These are phyloP conservation scores for Alternaria ethzedia DNA, from an alignment of 2,329 filamentous ascomycete genomes.

Conservation along the genomic window DNA sequence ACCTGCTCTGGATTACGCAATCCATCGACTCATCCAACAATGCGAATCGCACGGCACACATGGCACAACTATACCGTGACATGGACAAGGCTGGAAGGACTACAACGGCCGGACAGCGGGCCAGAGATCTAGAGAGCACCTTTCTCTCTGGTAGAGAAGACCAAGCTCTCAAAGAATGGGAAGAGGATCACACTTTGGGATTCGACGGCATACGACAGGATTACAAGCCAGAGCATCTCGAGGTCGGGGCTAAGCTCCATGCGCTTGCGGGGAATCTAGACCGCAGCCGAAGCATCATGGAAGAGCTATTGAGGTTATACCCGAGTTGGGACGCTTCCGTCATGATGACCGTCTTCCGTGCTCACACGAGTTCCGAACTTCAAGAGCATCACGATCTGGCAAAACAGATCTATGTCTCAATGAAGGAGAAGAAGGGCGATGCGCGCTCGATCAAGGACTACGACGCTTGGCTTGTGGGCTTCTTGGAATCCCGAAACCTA, in stretches of 20 bases:
- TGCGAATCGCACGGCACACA: conserved; percentile 19
- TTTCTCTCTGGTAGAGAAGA: conserved; percentile 35
- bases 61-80: conserved; percentile 37
- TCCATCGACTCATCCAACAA: conserved; percentile 17
- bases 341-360: conserved; percentile 72
- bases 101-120: conserved; percentile 27
- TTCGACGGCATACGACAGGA: conserved; percentile 26
- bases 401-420: conserved; percentile 52
- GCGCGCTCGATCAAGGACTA: conserved; percentile 76
- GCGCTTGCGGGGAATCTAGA: conserved; percentile 64
- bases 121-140: conserved; percentile 34
- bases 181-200: conserved; percentile 23
- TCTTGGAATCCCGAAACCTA: conserved; percentile 69
- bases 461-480: conserved; percentile 73
- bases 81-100: conserved; percentile 26
- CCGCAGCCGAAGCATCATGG: conserved; percentile 63
- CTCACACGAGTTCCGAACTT: conserved; percentile 62
- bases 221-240: conserved; percentile 55
- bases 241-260: conserved; percentile 71
- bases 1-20: conserved; percentile 42
- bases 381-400: conserved; percentile 59
- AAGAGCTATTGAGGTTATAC: conserved; percentile 58
- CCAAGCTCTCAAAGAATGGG: conserved; percentile 42
- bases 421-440: conserved; percentile 65
- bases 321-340: conserved; percentile 61